phyloP scores from a whole-genome alignment of 441 rosid species.

The Adansonia grandidieri region DNA sequence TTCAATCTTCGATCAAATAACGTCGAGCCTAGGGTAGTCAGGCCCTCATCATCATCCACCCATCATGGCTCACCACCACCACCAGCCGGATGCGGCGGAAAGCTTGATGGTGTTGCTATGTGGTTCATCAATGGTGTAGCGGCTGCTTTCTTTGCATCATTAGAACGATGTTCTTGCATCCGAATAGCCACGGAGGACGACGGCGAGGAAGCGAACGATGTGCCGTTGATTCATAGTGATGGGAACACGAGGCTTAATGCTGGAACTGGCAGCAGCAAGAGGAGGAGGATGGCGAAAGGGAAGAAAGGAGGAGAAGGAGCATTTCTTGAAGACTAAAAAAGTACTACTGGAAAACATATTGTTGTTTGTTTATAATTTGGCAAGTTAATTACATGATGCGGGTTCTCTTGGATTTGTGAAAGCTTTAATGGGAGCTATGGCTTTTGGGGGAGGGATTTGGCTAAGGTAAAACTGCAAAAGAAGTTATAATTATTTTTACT shows the following conservation, averaged over 20 bases:
- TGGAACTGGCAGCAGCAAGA: slow-evolving; percentile 6
- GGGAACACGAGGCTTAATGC: slow-evolving; percentile 41
- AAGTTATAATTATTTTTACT: not conserved
- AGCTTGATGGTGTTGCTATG: slow-evolving; percentile 66
- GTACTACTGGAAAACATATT: not conserved
- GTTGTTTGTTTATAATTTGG: slow-evolving; percentile 23
- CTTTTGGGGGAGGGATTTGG: slow-evolving; percentile 17
- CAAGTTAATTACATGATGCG: slow-evolving; percentile 19
- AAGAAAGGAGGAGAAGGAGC: slow-evolving; percentile 36
- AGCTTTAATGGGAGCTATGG: slow-evolving; percentile 16
- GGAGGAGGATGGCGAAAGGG: slow-evolving; percentile 47
- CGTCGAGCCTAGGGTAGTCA: slow-evolving; percentile 39
- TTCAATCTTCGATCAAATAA: slow-evolving; percentile 46
- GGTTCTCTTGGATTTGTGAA: slow-evolving; percentile 2
- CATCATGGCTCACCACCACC: slow-evolving; percentile 41
- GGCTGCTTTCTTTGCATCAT: slow-evolving; percentile 59
- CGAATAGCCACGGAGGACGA: slow-evolving; percentile 63
- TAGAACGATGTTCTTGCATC: slow-evolving; percentile 69
- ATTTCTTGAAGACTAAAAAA: slow-evolving; percentile 25
- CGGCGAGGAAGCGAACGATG: slow-evolving; percentile 56
- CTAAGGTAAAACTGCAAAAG: not conserved
- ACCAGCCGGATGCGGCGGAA: slow-evolving; percentile 40
- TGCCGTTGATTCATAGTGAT: slow-evolving; percentile 56
- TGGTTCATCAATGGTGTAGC: slow-evolving; percentile 66
- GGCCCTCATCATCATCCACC: slow-evolving; percentile 31